Evolutionary conservation across 78 protist genomes (phyloP).

Genomic region (Parvularia atlantis): DNA sequence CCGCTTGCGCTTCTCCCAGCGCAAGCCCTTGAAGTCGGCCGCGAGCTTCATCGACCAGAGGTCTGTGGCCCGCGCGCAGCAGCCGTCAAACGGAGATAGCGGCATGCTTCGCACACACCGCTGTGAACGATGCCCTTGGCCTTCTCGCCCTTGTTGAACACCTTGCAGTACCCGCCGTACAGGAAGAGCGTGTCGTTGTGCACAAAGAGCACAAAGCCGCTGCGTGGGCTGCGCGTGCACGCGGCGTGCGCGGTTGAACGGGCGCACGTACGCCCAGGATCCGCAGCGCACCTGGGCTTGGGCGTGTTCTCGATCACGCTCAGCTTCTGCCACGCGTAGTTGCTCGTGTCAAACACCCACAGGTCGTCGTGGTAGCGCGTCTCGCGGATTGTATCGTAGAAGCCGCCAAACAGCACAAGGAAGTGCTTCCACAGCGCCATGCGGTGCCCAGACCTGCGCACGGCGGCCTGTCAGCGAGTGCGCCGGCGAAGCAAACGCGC

Average conservation of each 20-base stretch:
- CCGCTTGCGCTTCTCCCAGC: neutral
- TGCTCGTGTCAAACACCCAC: conserved; percentile 2
- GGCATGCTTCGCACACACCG: conserved; percentile 3
- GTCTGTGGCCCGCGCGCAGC: no score
- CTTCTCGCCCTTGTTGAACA: neutral
- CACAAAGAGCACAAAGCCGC: neutral
- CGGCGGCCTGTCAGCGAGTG: neutral
- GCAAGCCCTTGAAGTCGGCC: neutral
- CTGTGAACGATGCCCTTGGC: neutral
- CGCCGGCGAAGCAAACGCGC: no score
- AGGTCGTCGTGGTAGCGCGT: conserved; percentile 13
- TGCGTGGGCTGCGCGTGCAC: neutral
- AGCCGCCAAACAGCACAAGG: conserved; percentile 11
- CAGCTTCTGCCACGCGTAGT: neutral
- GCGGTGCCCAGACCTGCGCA: conserved; percentile 9
- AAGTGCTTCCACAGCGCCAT: conserved; percentile 4
- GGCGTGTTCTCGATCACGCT: no score
- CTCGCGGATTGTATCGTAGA: conserved; percentile 2
- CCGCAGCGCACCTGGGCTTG: neutral
- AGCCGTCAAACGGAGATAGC: no score
- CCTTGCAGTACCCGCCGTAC: conserved; percentile 7
- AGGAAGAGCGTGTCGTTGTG: conserved; percentile 9
- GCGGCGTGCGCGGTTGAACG: neutral
- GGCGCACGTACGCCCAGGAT: no score
- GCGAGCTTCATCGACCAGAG: no score